Base-by-base conservation (phyloP, 208 protist species). In the Trypanosoma melophagium region DNA sequence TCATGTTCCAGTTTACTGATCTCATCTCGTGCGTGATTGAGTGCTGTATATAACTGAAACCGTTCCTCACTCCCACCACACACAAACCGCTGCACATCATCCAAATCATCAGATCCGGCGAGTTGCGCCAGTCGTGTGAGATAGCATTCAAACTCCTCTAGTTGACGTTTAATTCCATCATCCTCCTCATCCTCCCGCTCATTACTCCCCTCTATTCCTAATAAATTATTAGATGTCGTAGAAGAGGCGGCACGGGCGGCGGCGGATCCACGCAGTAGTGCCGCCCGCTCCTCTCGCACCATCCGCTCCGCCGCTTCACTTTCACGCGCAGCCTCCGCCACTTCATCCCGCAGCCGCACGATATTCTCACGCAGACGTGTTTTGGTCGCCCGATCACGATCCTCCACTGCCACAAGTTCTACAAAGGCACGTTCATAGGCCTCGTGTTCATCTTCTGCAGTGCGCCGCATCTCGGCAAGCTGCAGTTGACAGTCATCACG, bases 401-500 rank as follows among this genome's bases (percentile, higher is more conserved):
- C 75, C 41, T 87, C 67, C 4, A 96, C 83, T n/a, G 73, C 76
- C 12, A 67, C 78, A 35, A 96, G 70, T 64, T 96, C 89, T 14
- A 77, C 55, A 56, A 96, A 93, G 17, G 72, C 77, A 0, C 72
- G 61, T 59, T 93, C 87, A 68, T 93, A 96, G 47, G 79, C 67
- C 0, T 64, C 19, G 28, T 77, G 76, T 49, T 93, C 89, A 24
- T 81, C 57, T 1, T 74, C 60, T 8, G 84, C 70, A 41, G 77
- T 24, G 1, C 51, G 28, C 56, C 88, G 59, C 58, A 91, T 25
- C 24, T 88, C 66, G 12, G 47, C 19, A 52, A 91, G 67, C 49
- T 87, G 77, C 58, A 77, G 56, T 12, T 75, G 54, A 68, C 86
- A 64, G 28, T 66, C 55, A 78, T 89, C 79, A 7, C 89, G 83